These are phyloP conservation scores for Acrocalymma vagum DNA, from an alignment of 2,329 filamentous ascomycete species.

Conservation along the genomic window DNA sequence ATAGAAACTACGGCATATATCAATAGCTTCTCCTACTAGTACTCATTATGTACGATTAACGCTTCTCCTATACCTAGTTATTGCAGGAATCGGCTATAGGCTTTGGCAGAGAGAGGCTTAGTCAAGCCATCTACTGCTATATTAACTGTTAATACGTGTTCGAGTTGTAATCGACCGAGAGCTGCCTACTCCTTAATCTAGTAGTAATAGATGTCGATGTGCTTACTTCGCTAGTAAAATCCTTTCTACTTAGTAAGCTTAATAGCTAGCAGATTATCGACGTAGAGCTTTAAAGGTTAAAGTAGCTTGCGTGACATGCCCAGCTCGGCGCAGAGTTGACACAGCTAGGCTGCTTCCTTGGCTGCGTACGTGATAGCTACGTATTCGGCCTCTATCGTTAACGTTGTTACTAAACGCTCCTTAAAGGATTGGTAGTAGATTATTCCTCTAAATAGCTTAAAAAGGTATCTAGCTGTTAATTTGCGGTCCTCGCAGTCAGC, in stretches of 20 bases:
- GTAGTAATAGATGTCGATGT: constrained; percentile 19
- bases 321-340: neutral
- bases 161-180: neutral
- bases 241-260: constrained; percentile 9
- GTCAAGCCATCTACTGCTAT: constrained; percentile 4
- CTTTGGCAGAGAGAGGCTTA: no score
- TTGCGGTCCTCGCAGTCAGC: constrained; percentile 6
- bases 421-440: constrained; percentile 22
- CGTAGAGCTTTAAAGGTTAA: constrained; percentile 3
- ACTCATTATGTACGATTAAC: no score
- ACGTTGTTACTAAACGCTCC: constrained; percentile 7
- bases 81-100: no score
- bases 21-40: no score
- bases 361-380: constrained; percentile 4
- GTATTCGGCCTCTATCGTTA: constrained; percentile 1
- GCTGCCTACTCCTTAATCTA: constrained; percentile 7
- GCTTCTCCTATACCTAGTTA: no score
- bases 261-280: constrained; percentile 13
- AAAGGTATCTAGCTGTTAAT: neutral
- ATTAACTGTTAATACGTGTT: neutral
- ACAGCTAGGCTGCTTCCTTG: constrained; percentile 1
- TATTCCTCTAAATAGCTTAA: constrained; percentile 3
- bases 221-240: constrained; percentile 13
- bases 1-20: no score
- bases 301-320: neutral